Conservation (phyloP, 345 rosid genomes). For the Diplotaxis tenuifolia region DNA sequence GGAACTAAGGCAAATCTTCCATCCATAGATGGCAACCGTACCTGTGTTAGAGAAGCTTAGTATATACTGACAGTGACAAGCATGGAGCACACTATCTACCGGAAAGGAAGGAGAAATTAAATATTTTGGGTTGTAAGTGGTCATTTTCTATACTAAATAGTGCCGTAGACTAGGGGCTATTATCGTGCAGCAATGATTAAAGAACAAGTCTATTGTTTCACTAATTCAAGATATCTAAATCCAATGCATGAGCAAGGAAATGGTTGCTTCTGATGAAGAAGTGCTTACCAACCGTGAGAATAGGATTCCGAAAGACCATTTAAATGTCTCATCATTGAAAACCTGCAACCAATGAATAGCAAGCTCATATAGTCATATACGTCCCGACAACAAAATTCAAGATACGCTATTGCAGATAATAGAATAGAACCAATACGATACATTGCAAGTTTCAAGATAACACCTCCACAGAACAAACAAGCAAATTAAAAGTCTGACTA, state of each 20-base stretch:
- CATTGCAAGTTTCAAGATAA: too few relatives aligned
- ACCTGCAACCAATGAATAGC: slow-evolving; percentile 49
- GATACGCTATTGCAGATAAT: too few relatives aligned
- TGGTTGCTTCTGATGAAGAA: slow-evolving; percentile 2
- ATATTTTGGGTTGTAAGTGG: too few relatives aligned
- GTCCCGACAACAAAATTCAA: too few relatives aligned
- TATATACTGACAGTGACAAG: too few relatives aligned
- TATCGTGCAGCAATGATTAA: too few relatives aligned
- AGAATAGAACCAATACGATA: too few relatives aligned
- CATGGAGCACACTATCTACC: too few relatives aligned
- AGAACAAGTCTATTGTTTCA: not conserved
- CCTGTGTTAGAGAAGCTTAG: slow-evolving; percentile 49
- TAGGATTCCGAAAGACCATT: slow-evolving; percentile 94
- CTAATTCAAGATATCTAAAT: not conserved
- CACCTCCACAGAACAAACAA: not conserved
- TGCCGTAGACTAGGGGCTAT: too few relatives aligned
- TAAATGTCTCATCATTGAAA: slow-evolving; percentile 84
- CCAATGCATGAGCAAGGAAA: slow-evolving; percentile 12
- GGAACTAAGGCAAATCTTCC: slow-evolving; percentile 95
- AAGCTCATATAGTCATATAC: too few relatives aligned
- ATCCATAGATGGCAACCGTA: slow-evolving; percentile 88
- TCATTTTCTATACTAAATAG: too few relatives aligned
- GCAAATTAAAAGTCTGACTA: not conserved
- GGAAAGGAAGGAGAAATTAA: too few relatives aligned
- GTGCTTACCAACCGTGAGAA: slow-evolving; percentile 91